Conservation (phyloP, 805 yeast genomes). For the Ogataea neopini region DNA sequence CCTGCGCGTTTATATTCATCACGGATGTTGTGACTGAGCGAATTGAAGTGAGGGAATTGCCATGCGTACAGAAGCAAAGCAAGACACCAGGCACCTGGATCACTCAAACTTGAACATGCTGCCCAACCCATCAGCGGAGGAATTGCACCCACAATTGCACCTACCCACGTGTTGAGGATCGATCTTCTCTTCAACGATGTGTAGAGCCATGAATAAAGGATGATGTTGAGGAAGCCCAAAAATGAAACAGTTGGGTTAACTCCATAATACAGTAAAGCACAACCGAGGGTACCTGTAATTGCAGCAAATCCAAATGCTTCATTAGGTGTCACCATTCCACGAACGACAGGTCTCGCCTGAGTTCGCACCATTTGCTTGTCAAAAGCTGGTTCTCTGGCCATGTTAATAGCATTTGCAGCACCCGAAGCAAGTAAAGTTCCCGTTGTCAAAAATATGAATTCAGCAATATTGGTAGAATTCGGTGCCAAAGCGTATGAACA, state of each 20-base stretch:
- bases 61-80: constrained; percentile 91
- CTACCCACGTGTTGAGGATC: constrained; percentile 95
- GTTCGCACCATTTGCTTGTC: constrained; percentile 90
- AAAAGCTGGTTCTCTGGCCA: constrained; percentile 93
- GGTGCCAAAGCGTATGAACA: constrained; percentile 95
- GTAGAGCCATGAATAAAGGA: constrained; percentile 84
- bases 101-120: constrained; percentile 71
- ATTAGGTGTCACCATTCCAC: constrained; percentile 69
- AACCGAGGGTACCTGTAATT: constrained; percentile 69
- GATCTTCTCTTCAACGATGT: constrained; percentile 85
- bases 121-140: constrained; percentile 99
- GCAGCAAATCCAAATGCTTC: constrained; percentile 86
- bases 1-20: constrained; percentile 91
- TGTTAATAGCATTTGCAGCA: constrained; percentile 94
- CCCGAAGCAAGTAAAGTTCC: constrained; percentile 91
- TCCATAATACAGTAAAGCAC: constrained; percentile 66
- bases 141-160: constrained; percentile 97
- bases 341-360: constrained; percentile 83
- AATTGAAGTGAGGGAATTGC: constrained; percentile 98
- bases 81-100: constrained; percentile 94
- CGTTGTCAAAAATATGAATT: constrained; percentile 67
- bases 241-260: constrained; percentile 84
- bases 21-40: constrained; percentile 83
- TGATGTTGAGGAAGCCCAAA: constrained; percentile 79
- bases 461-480: constrained; percentile 67